Percentiles rank a stretch among this genome's conserved stretches.
Conservation (phyloP, 148 eudicot species). For the Chenopodium quinoa region DNA sequence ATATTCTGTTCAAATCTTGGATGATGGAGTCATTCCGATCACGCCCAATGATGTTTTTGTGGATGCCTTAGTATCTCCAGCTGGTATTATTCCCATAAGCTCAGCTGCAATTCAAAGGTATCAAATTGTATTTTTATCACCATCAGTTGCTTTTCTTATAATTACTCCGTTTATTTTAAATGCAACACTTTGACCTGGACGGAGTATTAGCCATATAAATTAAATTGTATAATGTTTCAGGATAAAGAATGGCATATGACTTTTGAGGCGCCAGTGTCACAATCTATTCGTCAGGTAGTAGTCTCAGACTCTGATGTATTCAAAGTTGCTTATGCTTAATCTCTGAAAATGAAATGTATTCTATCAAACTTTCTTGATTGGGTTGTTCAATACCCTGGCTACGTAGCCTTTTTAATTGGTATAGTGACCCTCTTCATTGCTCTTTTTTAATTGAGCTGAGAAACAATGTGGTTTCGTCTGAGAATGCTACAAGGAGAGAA, state of each 20-base stretch:
- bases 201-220: too few relatives aligned
- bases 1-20: conserved; percentile 84
- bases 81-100: conserved; percentile 78
- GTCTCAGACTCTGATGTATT: not conserved
- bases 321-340: not conserved
- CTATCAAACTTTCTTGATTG: not conserved
- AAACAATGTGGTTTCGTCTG: not conserved
- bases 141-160: not conserved
- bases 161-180: not conserved
- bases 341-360: not conserved
- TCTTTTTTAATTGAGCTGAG: not conserved
- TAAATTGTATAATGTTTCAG: conserved; percentile 17
- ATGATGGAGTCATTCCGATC: conserved; percentile 75
- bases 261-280: not conserved
- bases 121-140: not conserved
- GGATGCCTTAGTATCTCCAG: conserved; percentile 79
- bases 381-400: not conserved
- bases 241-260: conserved; percentile 28
- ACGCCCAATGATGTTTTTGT: conserved; percentile 74
- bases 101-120: conserved; percentile 48
- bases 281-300: not conserved
- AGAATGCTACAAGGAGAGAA: not conserved
- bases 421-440: not conserved
- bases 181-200: too few relatives aligned
- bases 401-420: not conserved